These are phyloP conservation scores for Naegleria gruberi DNA, from an alignment of 208 protist genomes.

Conservation along the genomic window DNA sequence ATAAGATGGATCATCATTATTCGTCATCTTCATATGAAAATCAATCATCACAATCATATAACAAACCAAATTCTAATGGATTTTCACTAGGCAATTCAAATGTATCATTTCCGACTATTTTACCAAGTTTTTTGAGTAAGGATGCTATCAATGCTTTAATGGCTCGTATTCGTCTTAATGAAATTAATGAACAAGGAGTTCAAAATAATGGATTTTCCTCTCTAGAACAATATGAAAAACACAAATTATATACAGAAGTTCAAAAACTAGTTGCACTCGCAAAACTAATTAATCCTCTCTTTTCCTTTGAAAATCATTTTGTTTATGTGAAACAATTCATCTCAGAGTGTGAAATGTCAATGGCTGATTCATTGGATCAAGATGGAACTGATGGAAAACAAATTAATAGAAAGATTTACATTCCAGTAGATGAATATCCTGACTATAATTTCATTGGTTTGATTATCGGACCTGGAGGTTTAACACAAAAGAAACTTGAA, in stretches of 20 bases:
- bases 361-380: neutral
- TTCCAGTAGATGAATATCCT: slow-evolving; percentile 55
- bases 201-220: neutral
- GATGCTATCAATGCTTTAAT: neutral
- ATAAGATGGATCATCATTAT: neutral
- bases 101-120: neutral
- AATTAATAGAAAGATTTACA: slow-evolving; percentile 42
- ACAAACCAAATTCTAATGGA: neutral
- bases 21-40: neutral
- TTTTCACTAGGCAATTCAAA: neutral
- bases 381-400: slow-evolving; percentile 5
- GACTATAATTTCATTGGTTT: slow-evolving; percentile 65
- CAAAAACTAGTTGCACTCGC: neutral
- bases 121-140: neutral
- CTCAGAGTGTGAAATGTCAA: neutral
- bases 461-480: slow-evolving; percentile 62
- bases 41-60: neutral
- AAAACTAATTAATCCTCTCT: neutral
- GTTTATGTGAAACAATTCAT: neutral
- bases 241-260: neutral
- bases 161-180: neutral
- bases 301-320: neutral
- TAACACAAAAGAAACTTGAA: slow-evolving; percentile 61
- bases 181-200: neutral
- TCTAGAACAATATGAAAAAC: neutral